A percentile compares a stretch with the other conserved stretches of the same genome.
phyloP scores from a whole-genome alignment of 805 yeast species.

The Candida michaelii region DNA sequence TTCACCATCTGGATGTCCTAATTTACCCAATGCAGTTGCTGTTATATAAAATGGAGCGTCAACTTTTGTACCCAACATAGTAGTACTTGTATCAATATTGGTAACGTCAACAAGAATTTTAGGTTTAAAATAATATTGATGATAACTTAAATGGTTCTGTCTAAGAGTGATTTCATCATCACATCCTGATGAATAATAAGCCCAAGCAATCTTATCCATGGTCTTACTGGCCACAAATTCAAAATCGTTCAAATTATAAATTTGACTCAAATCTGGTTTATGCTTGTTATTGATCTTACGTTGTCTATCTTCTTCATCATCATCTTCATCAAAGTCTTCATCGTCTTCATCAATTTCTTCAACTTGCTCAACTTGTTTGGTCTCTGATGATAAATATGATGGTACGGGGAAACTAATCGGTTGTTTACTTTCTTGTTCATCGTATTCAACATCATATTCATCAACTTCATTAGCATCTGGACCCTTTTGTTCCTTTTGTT shows the following conservation, averaged over 20 bases:
- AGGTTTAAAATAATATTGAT: conserved; percentile 85
- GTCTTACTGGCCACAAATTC: conserved; percentile 82
- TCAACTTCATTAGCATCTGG: conserved; percentile 22
- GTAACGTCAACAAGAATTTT: conserved; percentile 76
- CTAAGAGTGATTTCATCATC: conserved; percentile 91
- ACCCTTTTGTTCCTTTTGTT: too few species aligned
- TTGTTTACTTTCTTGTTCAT: conserved; percentile 36
- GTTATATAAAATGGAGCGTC: conserved; percentile 82
- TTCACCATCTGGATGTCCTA: conserved; percentile 95
- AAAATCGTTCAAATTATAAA: conserved; percentile 81
- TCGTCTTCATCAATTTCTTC: conserved; percentile 36
- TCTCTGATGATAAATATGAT: conserved; percentile 9
- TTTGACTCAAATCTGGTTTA: conserved; percentile 68
- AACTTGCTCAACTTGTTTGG: conserved; percentile 11
- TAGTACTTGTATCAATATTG: conserved; percentile 66
- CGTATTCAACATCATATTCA: conserved; percentile 43
- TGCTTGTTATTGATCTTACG: conserved; percentile 28
- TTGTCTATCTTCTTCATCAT: conserved; percentile 24
- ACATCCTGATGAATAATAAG: conserved; percentile 86
- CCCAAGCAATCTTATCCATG: conserved; percentile 79
- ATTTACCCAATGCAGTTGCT: conserved; percentile 89
- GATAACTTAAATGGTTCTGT: conserved; percentile 89
- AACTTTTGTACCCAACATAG: conserved; percentile 69
- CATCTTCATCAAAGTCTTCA: conserved; percentile 40
- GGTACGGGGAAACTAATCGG: conserved; percentile 22